Conservation (phyloP, 805 yeast species). For the Candida krabiensis region DNA sequence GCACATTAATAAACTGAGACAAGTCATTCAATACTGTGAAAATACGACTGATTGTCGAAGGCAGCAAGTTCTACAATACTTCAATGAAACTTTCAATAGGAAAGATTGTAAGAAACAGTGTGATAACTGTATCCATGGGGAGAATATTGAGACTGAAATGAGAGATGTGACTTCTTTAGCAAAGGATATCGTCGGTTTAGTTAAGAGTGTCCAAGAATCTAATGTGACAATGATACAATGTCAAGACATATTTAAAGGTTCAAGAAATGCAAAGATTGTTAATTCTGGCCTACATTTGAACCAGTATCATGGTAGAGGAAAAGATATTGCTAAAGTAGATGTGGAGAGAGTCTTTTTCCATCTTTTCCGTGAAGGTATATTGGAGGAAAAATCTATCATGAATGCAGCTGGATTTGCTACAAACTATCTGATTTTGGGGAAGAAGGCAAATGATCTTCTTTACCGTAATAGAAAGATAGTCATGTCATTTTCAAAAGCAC, state of each 20-base stretch:
- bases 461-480: constrained; percentile 39
- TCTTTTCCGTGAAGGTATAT: constrained; percentile 60
- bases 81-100: constrained; percentile 78
- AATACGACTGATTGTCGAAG: constrained; percentile 89
- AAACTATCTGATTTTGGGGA: constrained; percentile 68
- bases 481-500: constrained; percentile 46
- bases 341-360: constrained; percentile 83
- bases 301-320: constrained; percentile 72
- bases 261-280: constrained; percentile 59
- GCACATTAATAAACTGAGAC: constrained; percentile 72
- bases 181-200: constrained; percentile 55
- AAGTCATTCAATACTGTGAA: constrained; percentile 90
- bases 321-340: constrained; percentile 59
- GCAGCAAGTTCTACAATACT: constrained; percentile 83
- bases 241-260: constrained; percentile 81
- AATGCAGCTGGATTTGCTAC: constrained; percentile 79
- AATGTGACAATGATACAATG: constrained; percentile 77
- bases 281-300: constrained; percentile 60
- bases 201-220: constrained; percentile 51
- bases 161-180: constrained; percentile 73
- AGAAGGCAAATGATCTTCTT: constrained; percentile 50
- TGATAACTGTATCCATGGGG: constrained; percentile 73
- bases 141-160: constrained; percentile 41
- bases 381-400: constrained; percentile 71
- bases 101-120: constrained; percentile 68